Evolutionary conservation across 2,329 filamentous ascomycete genomes (phyloP).

Genomic region (Geosmithia flava): DNA sequence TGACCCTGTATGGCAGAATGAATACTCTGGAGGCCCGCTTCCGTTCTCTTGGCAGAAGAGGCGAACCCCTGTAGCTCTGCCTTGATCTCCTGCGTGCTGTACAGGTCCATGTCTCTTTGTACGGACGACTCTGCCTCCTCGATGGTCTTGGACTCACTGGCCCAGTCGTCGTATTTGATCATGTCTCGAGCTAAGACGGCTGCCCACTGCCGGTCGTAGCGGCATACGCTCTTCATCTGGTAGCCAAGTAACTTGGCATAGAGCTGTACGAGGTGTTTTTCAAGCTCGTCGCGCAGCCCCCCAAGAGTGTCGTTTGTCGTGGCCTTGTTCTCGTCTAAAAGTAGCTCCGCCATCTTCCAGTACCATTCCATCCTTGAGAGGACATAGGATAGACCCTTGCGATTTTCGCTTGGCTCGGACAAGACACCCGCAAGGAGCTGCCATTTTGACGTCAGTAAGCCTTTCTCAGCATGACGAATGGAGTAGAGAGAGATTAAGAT

Average conservation of each 20-base stretch:
- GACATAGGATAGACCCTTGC: slow-evolving; percentile 19
- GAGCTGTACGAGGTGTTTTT: slow-evolving; percentile 16
- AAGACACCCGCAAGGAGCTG: slow-evolving; percentile 16
- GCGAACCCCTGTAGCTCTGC: slow-evolving; percentile 5
- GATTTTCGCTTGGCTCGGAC: slow-evolving; percentile 13
- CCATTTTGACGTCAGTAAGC: neutral
- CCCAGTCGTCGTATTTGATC: slow-evolving; percentile 20
- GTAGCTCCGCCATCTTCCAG: slow-evolving; percentile 14
- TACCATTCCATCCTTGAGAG: slow-evolving; percentile 24
- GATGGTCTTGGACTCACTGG: slow-evolving; percentile 13
- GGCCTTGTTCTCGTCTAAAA: slow-evolving; percentile 11
- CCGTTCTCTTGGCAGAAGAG: neutral
- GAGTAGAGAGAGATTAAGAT: too few relatives aligned
- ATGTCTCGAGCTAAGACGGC: slow-evolving; percentile 15
- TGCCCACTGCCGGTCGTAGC: slow-evolving; percentile 16
- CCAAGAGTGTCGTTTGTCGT: neutral
- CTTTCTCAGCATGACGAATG: too few relatives aligned
- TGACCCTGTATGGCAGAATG: slow-evolving; percentile 5
- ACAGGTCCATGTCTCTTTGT: slow-evolving; percentile 6
- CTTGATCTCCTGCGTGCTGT: slow-evolving; percentile 5
- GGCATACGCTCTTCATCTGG: slow-evolving; percentile 25
- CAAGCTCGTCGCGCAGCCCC: slow-evolving; percentile 7
- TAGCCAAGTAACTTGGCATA: slow-evolving; percentile 24
- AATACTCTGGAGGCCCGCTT: slow-evolving; percentile 2
- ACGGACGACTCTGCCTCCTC: slow-evolving; percentile 11